phyloP scores from a whole-genome alignment of 2,329 filamentous ascomycete genomes.

The Bipolaris cookei region DNA sequence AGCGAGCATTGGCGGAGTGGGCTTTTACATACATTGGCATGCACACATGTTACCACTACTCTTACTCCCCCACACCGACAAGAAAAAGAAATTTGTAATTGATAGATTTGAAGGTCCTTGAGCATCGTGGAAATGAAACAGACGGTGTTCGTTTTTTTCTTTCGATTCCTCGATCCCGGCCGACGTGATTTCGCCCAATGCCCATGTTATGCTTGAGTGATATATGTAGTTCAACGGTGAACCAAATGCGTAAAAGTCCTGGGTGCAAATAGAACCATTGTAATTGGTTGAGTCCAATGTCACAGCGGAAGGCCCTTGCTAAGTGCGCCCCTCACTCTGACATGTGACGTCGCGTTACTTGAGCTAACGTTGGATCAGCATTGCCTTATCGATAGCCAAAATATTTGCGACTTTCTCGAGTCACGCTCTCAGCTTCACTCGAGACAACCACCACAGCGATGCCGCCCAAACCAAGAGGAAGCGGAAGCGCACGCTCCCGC shows the following conservation, averaged over 20 bases:
- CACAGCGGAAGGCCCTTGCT: background rate
- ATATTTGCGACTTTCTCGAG: constrained; percentile 24
- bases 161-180: background rate
- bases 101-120: constrained; percentile 26
- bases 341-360: constrained; percentile 18
- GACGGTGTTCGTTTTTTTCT: constrained; percentile 4
- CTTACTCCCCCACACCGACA: constrained; percentile 14
- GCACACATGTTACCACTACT: constrained; percentile 36
- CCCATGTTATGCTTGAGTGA: background rate
- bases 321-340: constrained; percentile 3
- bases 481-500: constrained; percentile 31
- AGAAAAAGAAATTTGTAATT: constrained; percentile 34
- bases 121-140: constrained; percentile 17
- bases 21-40: constrained; percentile 42
- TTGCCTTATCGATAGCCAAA: constrained; percentile 37
- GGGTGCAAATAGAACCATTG: background rate
- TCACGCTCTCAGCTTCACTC: constrained; percentile 11
- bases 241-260: background rate
- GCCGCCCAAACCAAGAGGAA: constrained; percentile 42
- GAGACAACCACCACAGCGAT: constrained; percentile 24
- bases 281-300: background rate
- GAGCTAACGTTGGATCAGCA: background rate
- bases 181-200: no score
- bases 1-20: constrained; percentile 51
- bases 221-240: no score